Base-by-base conservation (phyloP, 169 alveolate species). In the Toxoplasma gondii region DNA sequence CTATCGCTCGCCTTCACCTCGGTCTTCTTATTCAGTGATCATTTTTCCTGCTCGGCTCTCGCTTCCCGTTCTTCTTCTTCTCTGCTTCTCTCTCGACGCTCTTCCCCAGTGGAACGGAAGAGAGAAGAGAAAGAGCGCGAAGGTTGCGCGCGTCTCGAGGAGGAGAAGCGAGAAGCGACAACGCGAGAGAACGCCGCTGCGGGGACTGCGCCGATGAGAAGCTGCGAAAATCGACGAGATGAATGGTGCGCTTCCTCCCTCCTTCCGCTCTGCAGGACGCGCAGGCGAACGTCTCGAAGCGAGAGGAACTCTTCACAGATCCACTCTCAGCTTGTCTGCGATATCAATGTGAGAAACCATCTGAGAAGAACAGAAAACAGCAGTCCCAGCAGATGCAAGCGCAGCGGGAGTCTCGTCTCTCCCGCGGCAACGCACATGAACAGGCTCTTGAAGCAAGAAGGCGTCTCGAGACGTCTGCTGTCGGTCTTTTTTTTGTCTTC, bases 321-420 rank as follows among this genome's bases (percentile, higher is more conserved):
- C 97, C 43, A 96, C 93, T 74, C 95, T 93, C 91, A 96, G 82
- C 87, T 96, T 96, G 87, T 95, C 96, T 39, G 97, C 96, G 92
- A 96, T 96, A 92, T 96, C 97, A 93, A 96, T 95, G 95, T 96
- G 97, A 41, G 97, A 93, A 70, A 96, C 96, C 97, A 96, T 95
- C 97, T 96, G 96, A 78, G 53, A 49, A 88, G 92, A 88, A 90
- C 39, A 38, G 39, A 38, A 2, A 17, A 29, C 44, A 1, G 29
- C 43, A 53, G 39, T 7, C 16, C 54, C 39, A 45, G 49, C 39
- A 92, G 53, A 38, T 49, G 58, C 58, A 49, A 92, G 39, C 88
- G 70, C 41, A 22, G 58, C 12, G 4, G 22, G 58, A 12, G 22
- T 49, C 22, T 12, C 58, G 12, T 49, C 58, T 4, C 4, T 7